These are phyloP conservation scores for Cryoendolithus antarcticus DNA, from an alignment of 2,329 filamentous ascomycete species.

Conservation along the genomic window DNA sequence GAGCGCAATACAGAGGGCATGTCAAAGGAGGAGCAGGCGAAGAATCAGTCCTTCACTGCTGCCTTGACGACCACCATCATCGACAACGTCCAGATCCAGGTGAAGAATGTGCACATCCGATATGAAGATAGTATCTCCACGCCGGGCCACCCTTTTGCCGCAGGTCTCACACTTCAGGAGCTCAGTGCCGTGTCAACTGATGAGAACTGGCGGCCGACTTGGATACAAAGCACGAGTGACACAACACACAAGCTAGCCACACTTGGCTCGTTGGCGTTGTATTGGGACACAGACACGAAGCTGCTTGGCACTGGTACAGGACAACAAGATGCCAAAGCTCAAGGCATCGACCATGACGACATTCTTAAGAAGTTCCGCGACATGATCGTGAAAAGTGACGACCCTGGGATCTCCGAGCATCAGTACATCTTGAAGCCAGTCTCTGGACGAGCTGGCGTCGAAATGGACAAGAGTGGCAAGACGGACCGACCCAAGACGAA, in stretches of 20 bases:
- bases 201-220: conserved; percentile 86
- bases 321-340: conserved; percentile 45
- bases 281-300: conserved; percentile 92
- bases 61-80: conserved; percentile 93
- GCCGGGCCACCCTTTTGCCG: conserved; percentile 85
- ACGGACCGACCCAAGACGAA: conserved; percentile 73
- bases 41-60: conserved; percentile 94
- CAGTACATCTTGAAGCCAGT: conserved; percentile 96
- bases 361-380: conserved; percentile 65
- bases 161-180: conserved; percentile 84
- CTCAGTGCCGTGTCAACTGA: conserved; percentile 96
- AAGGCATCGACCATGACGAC: conserved; percentile 58
- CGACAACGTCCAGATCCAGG: conserved; percentile 92
- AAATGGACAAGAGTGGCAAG: conserved; percentile 86
- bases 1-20: conserved; percentile 86
- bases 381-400: conserved; percentile 62
- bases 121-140: conserved; percentile 97
- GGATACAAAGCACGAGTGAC: conserved; percentile 73
- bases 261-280: conserved; percentile 77
- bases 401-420: conserved; percentile 46
- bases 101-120: conserved; percentile 96
- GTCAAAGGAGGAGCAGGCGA: conserved; percentile 89
- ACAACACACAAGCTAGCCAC: conserved; percentile 91
- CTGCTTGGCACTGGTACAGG: conserved; percentile 75
- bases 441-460: conserved; percentile 88